phyloP scores from a whole-genome alignment of 2,329 filamentous ascomycete species.

The Colletotrichum godetiae region DNA sequence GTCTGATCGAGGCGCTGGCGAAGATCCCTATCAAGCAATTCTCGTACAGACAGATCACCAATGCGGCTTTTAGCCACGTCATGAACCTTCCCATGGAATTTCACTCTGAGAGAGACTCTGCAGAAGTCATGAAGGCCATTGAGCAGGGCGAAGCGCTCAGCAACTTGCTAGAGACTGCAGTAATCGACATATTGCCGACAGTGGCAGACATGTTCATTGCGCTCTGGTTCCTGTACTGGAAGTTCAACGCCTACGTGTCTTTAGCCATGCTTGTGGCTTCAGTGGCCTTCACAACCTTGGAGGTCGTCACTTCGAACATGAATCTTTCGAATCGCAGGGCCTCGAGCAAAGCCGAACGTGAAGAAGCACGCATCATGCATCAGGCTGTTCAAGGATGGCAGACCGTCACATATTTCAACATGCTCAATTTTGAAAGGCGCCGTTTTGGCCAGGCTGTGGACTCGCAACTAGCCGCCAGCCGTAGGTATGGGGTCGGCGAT shows the following conservation, averaged over 20 bases:
- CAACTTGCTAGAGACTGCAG: constrained; percentile 67
- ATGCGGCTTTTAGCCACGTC: constrained; percentile 73
- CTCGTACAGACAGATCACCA: constrained; percentile 65
- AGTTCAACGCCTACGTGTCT: constrained; percentile 71
- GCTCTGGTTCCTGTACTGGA: constrained; percentile 67
- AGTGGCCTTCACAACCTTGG: constrained; percentile 37
- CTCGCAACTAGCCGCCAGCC: constrained; percentile 38
- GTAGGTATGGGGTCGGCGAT: constrained; percentile 38
- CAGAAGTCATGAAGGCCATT: constrained; percentile 73
- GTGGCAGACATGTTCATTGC: constrained; percentile 71
- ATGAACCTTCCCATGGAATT: constrained; percentile 79
- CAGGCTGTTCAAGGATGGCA: constrained; percentile 71
- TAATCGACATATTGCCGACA: constrained; percentile 71
- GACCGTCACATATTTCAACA: constrained; percentile 61
- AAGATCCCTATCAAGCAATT: constrained; percentile 50
- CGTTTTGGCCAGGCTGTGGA: constrained; percentile 44
- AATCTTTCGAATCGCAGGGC: constrained; percentile 51
- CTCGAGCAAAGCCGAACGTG: constrained; percentile 53
- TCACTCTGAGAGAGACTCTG: constrained; percentile 73
- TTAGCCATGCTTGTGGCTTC: constrained; percentile 47
- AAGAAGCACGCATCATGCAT: constrained; percentile 64
- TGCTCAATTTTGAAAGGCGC: constrained; percentile 43
- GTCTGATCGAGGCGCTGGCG: constrained; percentile 39
- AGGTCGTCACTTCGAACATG: constrained; percentile 48
- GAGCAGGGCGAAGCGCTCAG: constrained; percentile 71